Evolutionary conservation across 805 yeast species (phyloP).

Genomic region (Metschnikowia rubicola): DNA sequence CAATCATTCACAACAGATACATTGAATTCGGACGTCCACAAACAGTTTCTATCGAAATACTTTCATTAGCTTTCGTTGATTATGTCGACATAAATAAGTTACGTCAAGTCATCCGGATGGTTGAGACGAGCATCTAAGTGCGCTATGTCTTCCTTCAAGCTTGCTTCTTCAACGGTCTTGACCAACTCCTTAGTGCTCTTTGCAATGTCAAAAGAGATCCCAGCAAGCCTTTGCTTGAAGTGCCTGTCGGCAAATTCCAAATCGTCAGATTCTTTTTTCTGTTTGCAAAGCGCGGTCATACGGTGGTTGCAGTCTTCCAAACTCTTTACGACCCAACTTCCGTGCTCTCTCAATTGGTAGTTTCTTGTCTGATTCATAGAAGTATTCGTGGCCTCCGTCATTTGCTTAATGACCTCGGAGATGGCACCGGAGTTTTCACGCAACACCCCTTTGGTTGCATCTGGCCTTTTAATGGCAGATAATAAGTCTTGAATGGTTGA

Average conservation of each 20-base stretch:
- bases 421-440: slow-evolving; percentile 74
- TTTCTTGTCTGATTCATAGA: slow-evolving; percentile 89
- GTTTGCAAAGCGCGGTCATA: slow-evolving; percentile 67
- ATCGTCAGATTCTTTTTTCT: slow-evolving; percentile 42
- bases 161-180: slow-evolving; percentile 92
- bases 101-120: slow-evolving; percentile 29
- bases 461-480: slow-evolving; percentile 70
- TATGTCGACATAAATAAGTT: neutral
- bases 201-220: slow-evolving; percentile 93
- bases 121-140: slow-evolving; percentile 66
- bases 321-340: slow-evolving; percentile 84
- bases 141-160: slow-evolving; percentile 80
- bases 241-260: slow-evolving; percentile 78
- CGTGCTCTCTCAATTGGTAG: slow-evolving; percentile 81
- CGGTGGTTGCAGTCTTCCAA: slow-evolving; percentile 81
- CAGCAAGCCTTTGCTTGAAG: slow-evolving; percentile 90
- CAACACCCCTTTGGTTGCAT: slow-evolving; percentile 71
- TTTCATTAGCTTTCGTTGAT: slow-evolving; percentile 18
- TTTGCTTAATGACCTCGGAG: slow-evolving; percentile 70
- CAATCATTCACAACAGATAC: slow-evolving; percentile 31
- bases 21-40: slow-evolving; percentile 32
- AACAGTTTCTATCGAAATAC: slow-evolving; percentile 34
- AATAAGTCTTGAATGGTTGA: slow-evolving; percentile 82
- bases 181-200: slow-evolving; percentile 94
- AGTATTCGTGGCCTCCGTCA: slow-evolving; percentile 84